phyloP scores from a whole-genome alignment of 352 stramenopile species.

The Phytophthora colocasiae region DNA sequence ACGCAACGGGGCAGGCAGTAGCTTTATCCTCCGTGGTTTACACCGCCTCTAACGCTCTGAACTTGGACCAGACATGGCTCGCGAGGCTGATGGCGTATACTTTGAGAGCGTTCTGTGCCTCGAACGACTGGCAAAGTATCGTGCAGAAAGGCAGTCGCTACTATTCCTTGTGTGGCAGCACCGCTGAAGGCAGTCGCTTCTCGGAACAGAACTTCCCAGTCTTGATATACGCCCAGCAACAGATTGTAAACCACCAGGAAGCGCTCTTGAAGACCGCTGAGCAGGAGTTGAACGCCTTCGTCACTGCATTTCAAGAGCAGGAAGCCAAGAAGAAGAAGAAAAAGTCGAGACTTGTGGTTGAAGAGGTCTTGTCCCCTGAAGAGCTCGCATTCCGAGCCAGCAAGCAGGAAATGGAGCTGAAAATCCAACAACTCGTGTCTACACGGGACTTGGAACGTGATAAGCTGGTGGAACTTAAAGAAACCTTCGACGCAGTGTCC shows the following conservation, averaged over 20 bases:
- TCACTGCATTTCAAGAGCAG: slow-evolving; percentile 60
- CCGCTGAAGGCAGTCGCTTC: slow-evolving; percentile 49
- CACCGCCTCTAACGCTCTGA: slow-evolving; percentile 41
- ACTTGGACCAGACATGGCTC: slow-evolving; percentile 61
- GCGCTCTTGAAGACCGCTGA: slow-evolving; percentile 37
- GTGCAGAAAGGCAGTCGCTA: slow-evolving; percentile 66
- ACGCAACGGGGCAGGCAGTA: slow-evolving; percentile 14
- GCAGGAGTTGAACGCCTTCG: slow-evolving; percentile 39
- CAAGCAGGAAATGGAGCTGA: slow-evolving; percentile 49
- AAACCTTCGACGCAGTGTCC: slow-evolving; percentile 33
- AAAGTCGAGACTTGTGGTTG: slow-evolving; percentile 77
- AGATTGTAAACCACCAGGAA: slow-evolving; percentile 56
- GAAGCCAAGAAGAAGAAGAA: slow-evolving; percentile 89
- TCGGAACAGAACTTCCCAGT: slow-evolving; percentile 65
- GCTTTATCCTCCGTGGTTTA: slow-evolving; percentile 48
- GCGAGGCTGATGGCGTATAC: slow-evolving; percentile 50
- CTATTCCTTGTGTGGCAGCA: slow-evolving; percentile 44
- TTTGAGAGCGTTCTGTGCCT: slow-evolving; percentile 39
- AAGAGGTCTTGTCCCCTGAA: slow-evolving; percentile 67
- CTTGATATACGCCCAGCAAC: slow-evolving; percentile 68
- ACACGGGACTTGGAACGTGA: slow-evolving; percentile 32
- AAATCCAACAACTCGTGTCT: slow-evolving; percentile 36
- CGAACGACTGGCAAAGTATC: slow-evolving; percentile 60
- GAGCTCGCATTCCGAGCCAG: slow-evolving; percentile 62
- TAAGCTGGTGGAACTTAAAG: slow-evolving; percentile 34